A percentile compares a stretch with the other conserved stretches of the same genome.
These are phyloP conservation scores for Zymoseptoria ardabiliae DNA, from an alignment of 2,329 filamentous ascomycete genomes.

Conservation along the genomic window DNA sequence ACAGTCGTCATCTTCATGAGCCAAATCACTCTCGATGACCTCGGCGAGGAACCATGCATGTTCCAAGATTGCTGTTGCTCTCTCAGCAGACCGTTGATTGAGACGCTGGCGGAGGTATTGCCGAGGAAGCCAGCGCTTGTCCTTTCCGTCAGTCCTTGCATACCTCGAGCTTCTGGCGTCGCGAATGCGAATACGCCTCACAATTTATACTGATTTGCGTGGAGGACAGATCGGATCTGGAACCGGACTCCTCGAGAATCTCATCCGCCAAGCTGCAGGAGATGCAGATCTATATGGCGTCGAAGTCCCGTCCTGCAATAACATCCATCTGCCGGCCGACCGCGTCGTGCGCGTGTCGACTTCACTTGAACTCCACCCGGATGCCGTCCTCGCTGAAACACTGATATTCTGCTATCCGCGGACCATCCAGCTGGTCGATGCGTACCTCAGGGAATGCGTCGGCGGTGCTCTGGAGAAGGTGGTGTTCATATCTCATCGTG, in stretches of 20 bases:
- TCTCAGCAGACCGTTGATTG: slow-evolving; percentile 13
- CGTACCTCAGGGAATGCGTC: slow-evolving; percentile 37
- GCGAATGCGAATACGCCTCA: background rate
- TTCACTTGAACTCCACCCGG: slow-evolving; percentile 37
- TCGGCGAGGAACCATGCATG: slow-evolving; percentile 4
- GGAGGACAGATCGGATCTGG: slow-evolving; percentile 40
- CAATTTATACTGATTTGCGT: background rate
- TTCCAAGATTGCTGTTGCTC: slow-evolving; percentile 15
- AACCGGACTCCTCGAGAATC: slow-evolving; percentile 41
- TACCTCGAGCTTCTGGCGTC: background rate
- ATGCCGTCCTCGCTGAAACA: slow-evolving; percentile 36
- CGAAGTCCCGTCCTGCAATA: slow-evolving; percentile 41
- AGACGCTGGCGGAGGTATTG: slow-evolving; percentile 7
- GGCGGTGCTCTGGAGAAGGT: slow-evolving; percentile 28
- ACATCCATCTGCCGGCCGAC: slow-evolving; percentile 38
- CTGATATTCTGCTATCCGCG: slow-evolving; percentile 51
- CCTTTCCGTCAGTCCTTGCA: slow-evolving; percentile 16
- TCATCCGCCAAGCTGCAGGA: slow-evolving; percentile 31
- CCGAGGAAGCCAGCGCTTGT: slow-evolving; percentile 13
- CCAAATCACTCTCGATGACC: slow-evolving; percentile 1
- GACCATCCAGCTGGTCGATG: slow-evolving; percentile 37
- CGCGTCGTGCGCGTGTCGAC: slow-evolving; percentile 39
- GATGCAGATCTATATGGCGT: slow-evolving; percentile 37
- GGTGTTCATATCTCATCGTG: slow-evolving; percentile 38
- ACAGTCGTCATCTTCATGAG: background rate